A percentile compares a stretch with the other conserved stretches of the same genome.
phyloP scores from a whole-genome alignment of 2,329 filamentous ascomycete genomes.

The Sporothrix sp. region DNA sequence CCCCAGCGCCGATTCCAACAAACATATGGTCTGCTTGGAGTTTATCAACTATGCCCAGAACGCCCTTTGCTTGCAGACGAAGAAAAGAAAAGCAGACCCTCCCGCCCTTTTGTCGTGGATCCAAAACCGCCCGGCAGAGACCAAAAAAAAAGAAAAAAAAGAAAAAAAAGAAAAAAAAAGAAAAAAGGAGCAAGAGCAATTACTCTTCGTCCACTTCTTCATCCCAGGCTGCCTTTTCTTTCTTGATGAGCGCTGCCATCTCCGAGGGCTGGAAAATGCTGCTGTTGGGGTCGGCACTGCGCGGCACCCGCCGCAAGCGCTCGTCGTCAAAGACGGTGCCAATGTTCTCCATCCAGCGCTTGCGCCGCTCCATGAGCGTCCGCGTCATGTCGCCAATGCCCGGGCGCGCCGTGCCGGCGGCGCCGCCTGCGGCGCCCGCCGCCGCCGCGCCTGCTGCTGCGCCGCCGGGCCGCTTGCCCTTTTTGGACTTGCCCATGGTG shows the following conservation, averaged over 20 bases:
- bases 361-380: conserved; percentile 82
- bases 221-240: conserved; percentile 72
- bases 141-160: not conserved
- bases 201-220: conserved; percentile 61
- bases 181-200: not conserved
- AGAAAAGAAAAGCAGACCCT: too few species aligned
- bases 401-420: conserved; percentile 51
- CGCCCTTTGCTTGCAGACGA: too few species aligned
- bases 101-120: too few species aligned
- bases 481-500: conserved; percentile 90
- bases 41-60: too few species aligned
- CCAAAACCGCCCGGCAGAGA: not conserved
- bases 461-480: conserved; percentile 50
- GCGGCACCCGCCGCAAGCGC: conserved; percentile 61
- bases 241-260: conserved; percentile 65
- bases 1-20: too few species aligned
- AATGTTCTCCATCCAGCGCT: conserved; percentile 84
- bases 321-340: conserved; percentile 84
- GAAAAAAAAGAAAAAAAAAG: not conserved
- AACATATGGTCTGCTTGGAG: too few species aligned
- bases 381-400: conserved; percentile 86
- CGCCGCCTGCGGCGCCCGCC: conserved; percentile 21
- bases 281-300: conserved; percentile 50
- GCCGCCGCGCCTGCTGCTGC: conserved; percentile 47
- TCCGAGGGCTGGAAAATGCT: conserved; percentile 63